These are phyloP conservation scores for Pleurotus tuoliensis DNA, from an alignment of 768 basidiomycete genomes.

Conservation along the genomic window DNA sequence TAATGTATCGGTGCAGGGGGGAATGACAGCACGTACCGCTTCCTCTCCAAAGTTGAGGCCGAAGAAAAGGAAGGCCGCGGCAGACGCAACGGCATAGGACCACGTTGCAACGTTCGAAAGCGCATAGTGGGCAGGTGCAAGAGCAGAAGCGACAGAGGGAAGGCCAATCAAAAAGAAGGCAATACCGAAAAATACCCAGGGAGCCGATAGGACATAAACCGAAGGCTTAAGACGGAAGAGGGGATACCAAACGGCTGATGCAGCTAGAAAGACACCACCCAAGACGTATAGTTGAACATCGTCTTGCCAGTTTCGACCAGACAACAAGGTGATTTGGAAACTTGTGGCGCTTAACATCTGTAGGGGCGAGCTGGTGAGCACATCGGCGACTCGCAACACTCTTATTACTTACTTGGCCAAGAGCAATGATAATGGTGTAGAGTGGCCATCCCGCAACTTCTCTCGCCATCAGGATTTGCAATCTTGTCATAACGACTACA, in stretches of 20 bases:
- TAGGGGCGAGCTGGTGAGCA: slow-evolving; percentile 9
- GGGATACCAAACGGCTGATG: slow-evolving; percentile 86
- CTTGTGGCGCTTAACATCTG: slow-evolving; percentile 88
- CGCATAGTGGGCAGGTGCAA: slow-evolving; percentile 59
- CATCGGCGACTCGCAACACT: not conserved
- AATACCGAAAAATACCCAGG: slow-evolving; percentile 89
- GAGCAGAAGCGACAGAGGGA: slow-evolving; percentile 63
- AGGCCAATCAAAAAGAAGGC: slow-evolving; percentile 92
- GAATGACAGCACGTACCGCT: slow-evolving; percentile 52
- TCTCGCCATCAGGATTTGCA: slow-evolving; percentile 82
- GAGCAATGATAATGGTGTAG: slow-evolving; percentile 84
- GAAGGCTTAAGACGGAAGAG: slow-evolving; percentile 88
- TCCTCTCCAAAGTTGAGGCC: slow-evolving; percentile 97
- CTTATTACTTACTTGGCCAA: slow-evolving; percentile 60
- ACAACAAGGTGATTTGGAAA: slow-evolving; percentile 90
- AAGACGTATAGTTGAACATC: slow-evolving; percentile 85
- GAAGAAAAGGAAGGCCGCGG: slow-evolving; percentile 90
- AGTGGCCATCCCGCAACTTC: slow-evolving; percentile 85
- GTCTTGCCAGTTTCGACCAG: slow-evolving; percentile 81
- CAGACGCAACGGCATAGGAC: slow-evolving; percentile 90
- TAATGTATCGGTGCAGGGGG: not conserved
- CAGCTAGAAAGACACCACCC: slow-evolving; percentile 82
- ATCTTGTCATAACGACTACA: slow-evolving; percentile 70
- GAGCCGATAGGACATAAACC: slow-evolving; percentile 77
- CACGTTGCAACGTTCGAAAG: slow-evolving; percentile 81